A percentile compares a stretch with the other conserved stretches of the same genome.
Conservation (phyloP, 2,329 filamentous ascomycete genomes). For the Microcyclosporella mali region DNA sequence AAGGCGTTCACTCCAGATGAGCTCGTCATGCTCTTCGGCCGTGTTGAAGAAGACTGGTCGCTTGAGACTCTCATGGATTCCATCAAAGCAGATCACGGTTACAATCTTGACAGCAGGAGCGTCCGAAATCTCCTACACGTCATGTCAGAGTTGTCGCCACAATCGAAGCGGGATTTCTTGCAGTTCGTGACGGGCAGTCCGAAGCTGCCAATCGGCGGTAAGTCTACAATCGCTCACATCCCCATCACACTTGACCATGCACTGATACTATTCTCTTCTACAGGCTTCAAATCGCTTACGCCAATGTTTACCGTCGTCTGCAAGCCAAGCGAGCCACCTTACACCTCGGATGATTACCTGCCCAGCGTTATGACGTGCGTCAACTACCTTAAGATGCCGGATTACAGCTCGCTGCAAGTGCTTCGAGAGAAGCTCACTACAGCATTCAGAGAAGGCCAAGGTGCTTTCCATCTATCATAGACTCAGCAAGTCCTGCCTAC, state of each 20-base stretch:
- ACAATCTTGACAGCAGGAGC: constrained; percentile 96
- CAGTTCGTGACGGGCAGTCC: constrained; percentile 98
- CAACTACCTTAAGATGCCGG: constrained; percentile 95
- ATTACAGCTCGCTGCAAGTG: constrained; percentile 74
- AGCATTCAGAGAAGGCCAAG: constrained; percentile 92
- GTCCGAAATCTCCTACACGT: constrained; percentile 87
- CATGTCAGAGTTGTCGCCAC: constrained; percentile 76
- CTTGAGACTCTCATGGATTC: constrained; percentile 97
- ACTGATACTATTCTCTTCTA: constrained; percentile 15
- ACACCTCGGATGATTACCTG: constrained; percentile 93
- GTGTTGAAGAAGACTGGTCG: constrained; percentile 92
- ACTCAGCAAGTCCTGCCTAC: not conserved
- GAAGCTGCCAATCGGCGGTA: constrained; percentile 96
- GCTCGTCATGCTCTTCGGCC: constrained; percentile 88
- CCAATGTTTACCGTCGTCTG: constrained; percentile 99
- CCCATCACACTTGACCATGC: not conserved
- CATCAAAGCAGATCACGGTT: constrained; percentile 97
- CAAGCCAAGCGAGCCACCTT: constrained; percentile 93
- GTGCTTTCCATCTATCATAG: constrained; percentile 76
- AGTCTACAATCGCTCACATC: constrained; percentile 31
- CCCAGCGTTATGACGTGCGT: constrained; percentile 99
- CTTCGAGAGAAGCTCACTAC: constrained; percentile 73
- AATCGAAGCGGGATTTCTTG: constrained; percentile 83
- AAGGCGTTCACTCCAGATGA: constrained; percentile 93
- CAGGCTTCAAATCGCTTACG: constrained; percentile 95